These are phyloP conservation scores for Morella rubra DNA, from an alignment of 306 rosid genomes.

Conservation along the genomic window DNA sequence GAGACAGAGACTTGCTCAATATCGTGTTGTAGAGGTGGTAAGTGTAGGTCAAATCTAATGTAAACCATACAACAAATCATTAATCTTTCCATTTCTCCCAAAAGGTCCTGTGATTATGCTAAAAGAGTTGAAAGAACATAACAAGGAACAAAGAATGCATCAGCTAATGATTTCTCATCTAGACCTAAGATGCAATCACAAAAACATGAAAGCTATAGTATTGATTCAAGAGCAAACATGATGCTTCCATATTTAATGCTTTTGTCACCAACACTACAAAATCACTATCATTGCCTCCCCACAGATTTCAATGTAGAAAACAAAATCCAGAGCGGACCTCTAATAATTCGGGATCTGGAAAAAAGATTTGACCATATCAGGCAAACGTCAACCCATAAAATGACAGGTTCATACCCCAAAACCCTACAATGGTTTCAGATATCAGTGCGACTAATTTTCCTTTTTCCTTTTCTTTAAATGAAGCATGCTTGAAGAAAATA, in stretches of 20 bases:
- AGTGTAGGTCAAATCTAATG: background rate
- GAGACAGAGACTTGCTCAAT: no score
- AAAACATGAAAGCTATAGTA: background rate
- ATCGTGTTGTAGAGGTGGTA: background rate
- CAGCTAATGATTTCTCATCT: background rate
- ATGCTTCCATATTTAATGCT: no score
- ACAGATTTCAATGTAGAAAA: background rate
- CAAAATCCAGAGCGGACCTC: no score
- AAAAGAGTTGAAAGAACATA: background rate
- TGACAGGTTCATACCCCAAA: no score
- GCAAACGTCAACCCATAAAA: no score
- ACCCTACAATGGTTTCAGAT: background rate
- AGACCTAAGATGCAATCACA: background rate
- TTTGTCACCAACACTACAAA: no score
- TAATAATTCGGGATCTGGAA: no score
- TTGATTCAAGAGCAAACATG: background rate
- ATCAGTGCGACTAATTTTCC: no score
- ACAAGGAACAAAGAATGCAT: background rate
- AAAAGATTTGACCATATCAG: background rate
- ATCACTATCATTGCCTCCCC: background rate
- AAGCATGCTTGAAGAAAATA: no score
- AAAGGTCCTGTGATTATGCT: background rate
- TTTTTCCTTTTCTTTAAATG: no score
- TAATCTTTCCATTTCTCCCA: background rate
- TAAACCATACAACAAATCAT: background rate